Percentiles rank a stretch among this genome's conserved stretches.
Evolutionary conservation across 345 rosid species (phyloP).

Genomic region (Pistacia integerrima): DNA sequence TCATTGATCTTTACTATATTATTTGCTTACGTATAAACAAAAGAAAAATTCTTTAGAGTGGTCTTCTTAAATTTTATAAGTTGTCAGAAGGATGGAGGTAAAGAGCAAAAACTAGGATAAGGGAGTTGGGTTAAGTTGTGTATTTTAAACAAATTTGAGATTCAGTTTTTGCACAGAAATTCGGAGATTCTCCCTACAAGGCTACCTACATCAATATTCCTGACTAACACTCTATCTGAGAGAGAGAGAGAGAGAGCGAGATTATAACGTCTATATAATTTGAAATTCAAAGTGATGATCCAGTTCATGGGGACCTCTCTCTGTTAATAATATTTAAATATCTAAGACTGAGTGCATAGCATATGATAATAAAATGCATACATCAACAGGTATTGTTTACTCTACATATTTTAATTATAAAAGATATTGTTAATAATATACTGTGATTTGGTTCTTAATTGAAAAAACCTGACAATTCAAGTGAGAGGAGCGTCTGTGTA

Average conservation of each 20-base stretch:
- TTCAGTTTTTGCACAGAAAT: conserved; percentile 30
- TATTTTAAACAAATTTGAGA: conserved; percentile 10
- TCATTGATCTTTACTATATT: too few species aligned
- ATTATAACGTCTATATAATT: conserved; percentile 12
- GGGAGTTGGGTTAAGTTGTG: neutral
- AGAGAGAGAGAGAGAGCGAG: neutral
- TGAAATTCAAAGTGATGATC: conserved; percentile 42
- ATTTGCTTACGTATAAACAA: too few species aligned
- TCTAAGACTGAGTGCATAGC: neutral
- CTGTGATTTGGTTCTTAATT: too few species aligned
- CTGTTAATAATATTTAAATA: neutral
- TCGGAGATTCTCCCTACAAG: conserved; percentile 43
- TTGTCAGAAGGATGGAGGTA: too few species aligned
- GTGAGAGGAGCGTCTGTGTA: neutral
- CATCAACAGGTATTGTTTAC: neutral
- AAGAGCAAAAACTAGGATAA: too few species aligned
- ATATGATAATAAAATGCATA: neutral
- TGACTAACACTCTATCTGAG: conserved; percentile 23
- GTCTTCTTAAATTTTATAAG: too few species aligned
- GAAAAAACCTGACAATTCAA: neutral
- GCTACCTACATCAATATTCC: conserved; percentile 28
- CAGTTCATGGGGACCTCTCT: conserved; percentile 6
- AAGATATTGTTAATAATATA: too few species aligned
- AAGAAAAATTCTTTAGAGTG: too few species aligned
- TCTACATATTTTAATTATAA: neutral